Conservation (phyloP, 1,139 yeast species). For the Ogataea hybrid region DNA sequence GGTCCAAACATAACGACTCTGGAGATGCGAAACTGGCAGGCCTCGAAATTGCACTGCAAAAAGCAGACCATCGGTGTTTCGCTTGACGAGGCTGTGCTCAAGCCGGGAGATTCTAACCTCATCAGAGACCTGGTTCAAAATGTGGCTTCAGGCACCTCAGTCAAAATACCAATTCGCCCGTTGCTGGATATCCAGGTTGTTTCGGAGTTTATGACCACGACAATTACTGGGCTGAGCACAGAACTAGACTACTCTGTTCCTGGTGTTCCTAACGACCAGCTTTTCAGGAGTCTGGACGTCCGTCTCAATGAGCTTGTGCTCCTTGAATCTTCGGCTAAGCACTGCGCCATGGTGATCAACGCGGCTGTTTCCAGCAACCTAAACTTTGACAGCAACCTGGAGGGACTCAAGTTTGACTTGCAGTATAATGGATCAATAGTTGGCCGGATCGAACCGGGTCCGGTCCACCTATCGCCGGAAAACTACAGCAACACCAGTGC, state of each 20-base stretch:
- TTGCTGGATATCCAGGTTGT: slow-evolving; percentile 25
- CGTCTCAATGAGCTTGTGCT: slow-evolving; percentile 31
- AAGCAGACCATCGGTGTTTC: not conserved
- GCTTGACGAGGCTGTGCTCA: slow-evolving; percentile 6
- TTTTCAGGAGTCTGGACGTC: slow-evolving; percentile 28
- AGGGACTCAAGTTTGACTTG: slow-evolving; percentile 15
- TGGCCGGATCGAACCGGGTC: slow-evolving; percentile 12
- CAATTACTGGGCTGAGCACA: slow-evolving; percentile 1
- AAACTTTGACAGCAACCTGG: slow-evolving; percentile 9
- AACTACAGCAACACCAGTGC: slow-evolving; percentile 23
- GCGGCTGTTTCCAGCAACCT: slow-evolving; percentile 38
- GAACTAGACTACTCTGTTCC: slow-evolving; percentile 1
- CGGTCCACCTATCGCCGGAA: slow-evolving; percentile 2
- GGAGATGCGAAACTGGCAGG: slow-evolving; percentile 12
- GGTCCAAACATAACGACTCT: not conserved
- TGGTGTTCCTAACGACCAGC: slow-evolving; percentile 3
- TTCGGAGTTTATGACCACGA: slow-evolving; percentile 29
- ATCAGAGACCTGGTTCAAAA: slow-evolving; percentile 1
- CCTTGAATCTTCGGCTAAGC: slow-evolving; percentile 29
- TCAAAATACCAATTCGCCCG: slow-evolving; percentile 7
- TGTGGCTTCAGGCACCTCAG: slow-evolving; percentile 2
- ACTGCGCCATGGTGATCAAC: slow-evolving; percentile 32
- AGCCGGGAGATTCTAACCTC: slow-evolving; percentile 1
- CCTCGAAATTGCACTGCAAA: slow-evolving; percentile 6
- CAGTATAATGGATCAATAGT: slow-evolving; percentile 18